phyloP scores from a whole-genome alignment of 176 grass and related monocot genomes.

The Eragrostis nindensis region DNA sequence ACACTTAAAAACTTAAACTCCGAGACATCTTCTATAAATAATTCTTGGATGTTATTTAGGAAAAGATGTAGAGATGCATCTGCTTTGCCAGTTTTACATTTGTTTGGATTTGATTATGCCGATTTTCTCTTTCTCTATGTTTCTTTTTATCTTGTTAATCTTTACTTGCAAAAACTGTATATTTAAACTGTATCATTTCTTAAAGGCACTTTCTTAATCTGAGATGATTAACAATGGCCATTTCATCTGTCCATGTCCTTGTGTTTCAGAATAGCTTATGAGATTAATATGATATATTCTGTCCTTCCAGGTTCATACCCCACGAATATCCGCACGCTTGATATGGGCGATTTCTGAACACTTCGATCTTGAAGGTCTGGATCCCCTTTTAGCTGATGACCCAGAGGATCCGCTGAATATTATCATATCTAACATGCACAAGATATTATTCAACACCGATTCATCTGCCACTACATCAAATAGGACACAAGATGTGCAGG shows the following conservation, averaged over 20 bases:
- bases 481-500: slow-evolving; percentile 91
- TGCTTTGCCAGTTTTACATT: slow-evolving; percentile 23
- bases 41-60: slow-evolving; percentile 2
- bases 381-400: slow-evolving; percentile 98
- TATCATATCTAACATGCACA: slow-evolving; percentile 96
- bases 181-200: slow-evolving; percentile 12
- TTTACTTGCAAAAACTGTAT: slow-evolving; percentile 17
- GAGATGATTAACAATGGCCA: slow-evolving; percentile 13
- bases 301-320: slow-evolving; percentile 77
- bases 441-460: slow-evolving; percentile 90
- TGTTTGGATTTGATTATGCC: slow-evolving; percentile 24
- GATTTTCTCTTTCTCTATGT: slow-evolving; percentile 11
- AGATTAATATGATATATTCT: slow-evolving; percentile 27
- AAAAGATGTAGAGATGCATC: not conserved
- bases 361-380: slow-evolving; percentile 96
- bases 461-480: slow-evolving; percentile 79
- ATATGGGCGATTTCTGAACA: slow-evolving; percentile 98
- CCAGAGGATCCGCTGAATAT: slow-evolving; percentile 98
- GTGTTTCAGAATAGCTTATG: not conserved
- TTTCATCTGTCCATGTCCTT: not conserved
- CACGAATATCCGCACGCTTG: slow-evolving; percentile 81
- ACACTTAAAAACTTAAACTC: slow-evolving; percentile 1
- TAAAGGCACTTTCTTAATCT: slow-evolving; percentile 26
- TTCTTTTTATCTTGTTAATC: not conserved
- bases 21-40: not conserved